Base-by-base conservation (phyloP, 768 basidiomycete genomes). In the Boletales sp. region DNA sequence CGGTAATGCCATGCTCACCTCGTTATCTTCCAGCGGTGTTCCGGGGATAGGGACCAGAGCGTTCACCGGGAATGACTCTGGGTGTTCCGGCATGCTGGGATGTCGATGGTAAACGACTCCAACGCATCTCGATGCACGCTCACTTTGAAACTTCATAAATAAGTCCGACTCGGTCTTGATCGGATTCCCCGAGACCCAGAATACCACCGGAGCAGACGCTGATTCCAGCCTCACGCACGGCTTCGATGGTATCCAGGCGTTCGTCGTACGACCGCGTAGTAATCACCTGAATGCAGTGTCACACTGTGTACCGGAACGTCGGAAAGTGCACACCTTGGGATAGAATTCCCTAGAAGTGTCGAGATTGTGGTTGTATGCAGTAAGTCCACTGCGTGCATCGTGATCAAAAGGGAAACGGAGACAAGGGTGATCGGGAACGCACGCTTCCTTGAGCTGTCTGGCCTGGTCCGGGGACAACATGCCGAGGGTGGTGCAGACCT, bases 11-110 rank as follows among this genome's bases (percentile, higher is more conserved):
- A 46, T 21, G 44, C 61, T 74, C 59, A 86, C 93, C 69, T 94
- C 88, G 62, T 98, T 98, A 51, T 78, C 74, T 69, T 94, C 94
- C 41, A 98, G 72, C 12, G 95, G 95, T 6, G 95, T 98, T 33
- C 95, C 95, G 57, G 86, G 78, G 54, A 98, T 97, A 13, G 95
- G 94, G 2, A 98, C 95, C 49, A 98, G 78, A 13, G 95, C 94
- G 67, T 98, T 98, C 53, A 98, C 94, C 1, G 95, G 95, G 77
- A 98, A 98, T 5, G 91, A 94, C 67, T 98, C 95, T n/a, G 95
- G 95, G 61, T 97, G 92, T 66, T 94, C 90, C 36, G 90, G 86
- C 80, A 96, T 86, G 63, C 92, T 94, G 58, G 8, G 41, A 46
- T 39, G 51, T 37, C 43, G 36, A 40, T 9, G 38, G 40, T 55